Percentiles rank a stretch among this genome's conserved stretches.
These are phyloP conservation scores for Taphrina wiesneri DNA, from an alignment of 1,139 yeast species.

Conservation along the genomic window DNA sequence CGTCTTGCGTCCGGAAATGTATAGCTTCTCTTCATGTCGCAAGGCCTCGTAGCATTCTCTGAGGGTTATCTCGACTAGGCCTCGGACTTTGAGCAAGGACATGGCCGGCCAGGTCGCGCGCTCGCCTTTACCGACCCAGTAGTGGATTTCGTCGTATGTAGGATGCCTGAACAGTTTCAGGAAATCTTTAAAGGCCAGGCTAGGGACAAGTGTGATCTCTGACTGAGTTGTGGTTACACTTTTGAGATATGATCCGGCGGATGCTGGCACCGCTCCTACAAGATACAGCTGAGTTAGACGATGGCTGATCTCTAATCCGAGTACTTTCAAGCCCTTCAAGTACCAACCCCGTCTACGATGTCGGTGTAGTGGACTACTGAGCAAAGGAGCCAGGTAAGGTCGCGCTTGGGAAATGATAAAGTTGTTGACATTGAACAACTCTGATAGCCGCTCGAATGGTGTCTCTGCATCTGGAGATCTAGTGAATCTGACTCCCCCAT, in stretches of 20 bases:
- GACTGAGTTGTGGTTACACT: slow-evolving; percentile 11
- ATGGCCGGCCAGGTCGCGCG: slow-evolving; percentile 90
- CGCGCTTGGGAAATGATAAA: slow-evolving; percentile 96
- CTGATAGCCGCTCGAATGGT: slow-evolving; percentile 84
- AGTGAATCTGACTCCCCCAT: slow-evolving; percentile 26
- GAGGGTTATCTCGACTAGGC: slow-evolving; percentile 84
- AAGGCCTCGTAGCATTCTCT: slow-evolving; percentile 47
- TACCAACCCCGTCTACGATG: slow-evolving; percentile 47
- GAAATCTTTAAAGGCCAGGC: slow-evolving; percentile 65
- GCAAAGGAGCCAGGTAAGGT: slow-evolving; percentile 78
- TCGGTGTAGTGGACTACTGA: slow-evolving; percentile 70
- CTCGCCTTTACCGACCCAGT: slow-evolving; percentile 91
- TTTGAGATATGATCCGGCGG: slow-evolving; percentile 43
- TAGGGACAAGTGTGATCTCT: slow-evolving; percentile 81
- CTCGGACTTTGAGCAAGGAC: slow-evolving; percentile 81
- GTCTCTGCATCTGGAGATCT: slow-evolving; percentile 65
- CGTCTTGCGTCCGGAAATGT: neutral
- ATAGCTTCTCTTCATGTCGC: slow-evolving; percentile 8
- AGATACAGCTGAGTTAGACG: slow-evolving; percentile 77
- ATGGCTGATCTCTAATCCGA: slow-evolving; percentile 74
- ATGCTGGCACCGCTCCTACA: slow-evolving; percentile 71
- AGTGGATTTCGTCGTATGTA: slow-evolving; percentile 68
- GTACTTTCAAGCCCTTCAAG: slow-evolving; percentile 51
- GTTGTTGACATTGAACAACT: slow-evolving; percentile 95
- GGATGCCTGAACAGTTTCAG: slow-evolving; percentile 76